phyloP scores from a whole-genome alignment of 306 rosid species.

The Chamaecrista fasciculata region DNA sequence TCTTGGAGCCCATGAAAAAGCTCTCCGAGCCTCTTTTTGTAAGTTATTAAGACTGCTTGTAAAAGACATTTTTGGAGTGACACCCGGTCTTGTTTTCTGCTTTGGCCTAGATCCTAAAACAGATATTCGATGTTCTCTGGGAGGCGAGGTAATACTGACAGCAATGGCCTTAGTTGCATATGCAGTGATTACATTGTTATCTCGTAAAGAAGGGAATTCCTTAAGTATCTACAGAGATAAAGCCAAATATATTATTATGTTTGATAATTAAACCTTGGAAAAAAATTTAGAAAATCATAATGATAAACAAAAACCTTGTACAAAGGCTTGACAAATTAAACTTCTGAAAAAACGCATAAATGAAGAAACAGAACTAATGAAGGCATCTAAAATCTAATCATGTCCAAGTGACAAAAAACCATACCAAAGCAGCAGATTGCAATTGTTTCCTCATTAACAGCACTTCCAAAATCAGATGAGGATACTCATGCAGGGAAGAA shows the following conservation, averaged over 20 bases:
- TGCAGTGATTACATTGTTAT: conserved; percentile 66
- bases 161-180: conserved; percentile 84
- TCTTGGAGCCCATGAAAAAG: conserved; percentile 95
- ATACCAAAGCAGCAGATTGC: conserved; percentile 90
- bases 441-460: conserved; percentile 94
- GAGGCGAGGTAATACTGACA: conserved; percentile 76
- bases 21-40: conserved; percentile 96
- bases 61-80: conserved; percentile 64
- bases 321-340: conserved; percentile 6
- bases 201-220: conserved; percentile 86
- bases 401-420: conserved; percentile 24
- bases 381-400: conserved; percentile 25
- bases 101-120: conserved; percentile 74
- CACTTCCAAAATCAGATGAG: conserved; percentile 90
- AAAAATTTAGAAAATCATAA: conserved; percentile 19
- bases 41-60: conserved; percentile 86
- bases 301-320: conserved; percentile 10
- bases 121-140: conserved; percentile 87
- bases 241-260: conserved; percentile 15
- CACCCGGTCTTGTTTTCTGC: conserved; percentile 73
- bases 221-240: conserved; percentile 67
- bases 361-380: neutral
- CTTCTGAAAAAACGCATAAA: conserved; percentile 10
- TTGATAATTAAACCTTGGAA: conserved; percentile 24
- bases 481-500: conserved; percentile 93